These are phyloP conservation scores for Candida silvicultrix DNA, from an alignment of 805 yeast species.

Conservation along the genomic window DNA sequence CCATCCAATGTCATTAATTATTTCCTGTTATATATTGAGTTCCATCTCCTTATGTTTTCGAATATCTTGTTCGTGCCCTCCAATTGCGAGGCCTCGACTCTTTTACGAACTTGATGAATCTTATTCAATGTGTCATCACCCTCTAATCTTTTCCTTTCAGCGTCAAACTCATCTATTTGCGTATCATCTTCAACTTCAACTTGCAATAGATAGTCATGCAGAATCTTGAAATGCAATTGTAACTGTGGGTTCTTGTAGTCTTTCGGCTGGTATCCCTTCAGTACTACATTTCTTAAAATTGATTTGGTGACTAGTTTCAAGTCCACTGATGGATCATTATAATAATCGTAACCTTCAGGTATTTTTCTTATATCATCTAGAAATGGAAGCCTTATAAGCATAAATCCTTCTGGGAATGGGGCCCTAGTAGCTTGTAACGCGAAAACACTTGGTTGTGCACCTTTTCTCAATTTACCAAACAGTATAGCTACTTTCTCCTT, in stretches of 20 bases:
- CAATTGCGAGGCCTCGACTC: conserved; percentile 22
- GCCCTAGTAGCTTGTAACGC: conserved; percentile 50
- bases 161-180: conserved; percentile 21
- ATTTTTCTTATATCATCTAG: conserved; percentile 65
- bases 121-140: conserved; percentile 31
- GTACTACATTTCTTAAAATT: conserved; percentile 29
- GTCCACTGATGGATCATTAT: conserved; percentile 7
- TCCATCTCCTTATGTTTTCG: conserved; percentile 27
- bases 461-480: conserved; percentile 59
- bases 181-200: conserved; percentile 34
- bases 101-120: conserved; percentile 23
- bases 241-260: conserved; percentile 61
- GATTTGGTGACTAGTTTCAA: conserved; percentile 17
- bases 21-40: conserved; percentile 19
- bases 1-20: too few species aligned
- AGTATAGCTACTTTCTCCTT: conserved; percentile 55
- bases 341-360: conserved; percentile 34
- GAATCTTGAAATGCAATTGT: conserved; percentile 56
- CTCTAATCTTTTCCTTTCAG: conserved; percentile 8
- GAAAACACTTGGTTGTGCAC: conserved; percentile 49
- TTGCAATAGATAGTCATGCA: conserved; percentile 64
- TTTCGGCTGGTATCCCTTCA: conserved; percentile 49
- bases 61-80: conserved; percentile 14
- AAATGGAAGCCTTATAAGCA: conserved; percentile 63
- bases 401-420: conserved; percentile 64